Conservation (phyloP, 2,329 filamentous ascomycete genomes). For the Colletotrichum plurivorum region DNA sequence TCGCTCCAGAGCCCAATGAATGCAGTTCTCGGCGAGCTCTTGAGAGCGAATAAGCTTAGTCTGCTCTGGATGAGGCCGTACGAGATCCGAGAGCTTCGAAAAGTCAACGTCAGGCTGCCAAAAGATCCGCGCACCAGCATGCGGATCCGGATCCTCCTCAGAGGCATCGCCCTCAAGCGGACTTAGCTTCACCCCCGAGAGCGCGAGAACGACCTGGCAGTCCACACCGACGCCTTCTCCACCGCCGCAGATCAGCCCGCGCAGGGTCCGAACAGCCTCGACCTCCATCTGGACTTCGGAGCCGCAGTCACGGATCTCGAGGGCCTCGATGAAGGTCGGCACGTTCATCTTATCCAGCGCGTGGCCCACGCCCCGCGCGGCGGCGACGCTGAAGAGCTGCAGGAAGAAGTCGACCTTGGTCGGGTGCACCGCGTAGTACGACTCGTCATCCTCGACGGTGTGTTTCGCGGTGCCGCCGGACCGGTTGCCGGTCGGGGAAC, state of each 20-base stretch:
- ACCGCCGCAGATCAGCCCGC: constrained; percentile 8
- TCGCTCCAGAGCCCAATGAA: not conserved
- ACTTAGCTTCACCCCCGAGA: constrained; percentile 19
- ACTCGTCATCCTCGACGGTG: not conserved
- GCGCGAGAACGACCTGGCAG: not conserved
- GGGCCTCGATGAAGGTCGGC: constrained; percentile 17
- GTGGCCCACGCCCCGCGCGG: constrained; percentile 19
- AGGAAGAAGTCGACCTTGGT: constrained; percentile 22
- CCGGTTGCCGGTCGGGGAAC: constrained; percentile 4
- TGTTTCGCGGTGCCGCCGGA: constrained; percentile 14
- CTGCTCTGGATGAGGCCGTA: constrained; percentile 5
- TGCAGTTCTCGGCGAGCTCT: constrained; percentile 3
- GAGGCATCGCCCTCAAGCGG: constrained; percentile 11
- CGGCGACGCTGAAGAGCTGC: constrained; percentile 30
- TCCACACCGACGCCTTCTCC: not conserved
- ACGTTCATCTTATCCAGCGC: constrained; percentile 29
- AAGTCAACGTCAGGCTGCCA: constrained; percentile 33
- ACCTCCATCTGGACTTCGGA: constrained; percentile 19
- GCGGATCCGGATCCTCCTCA: constrained; percentile 8
- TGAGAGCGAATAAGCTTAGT: not conserved
- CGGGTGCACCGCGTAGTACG: constrained; percentile 14
- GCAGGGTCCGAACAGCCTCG: constrained; percentile 5
- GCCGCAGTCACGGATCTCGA: not conserved
- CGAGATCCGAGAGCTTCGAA: not conserved
- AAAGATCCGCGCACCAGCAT: constrained; percentile 19